A percentile compares a stretch with the other conserved stretches of the same genome.
Conservation (phyloP, 2,329 filamentous ascomycete genomes). For the Phyllosticta citrichinensis region DNA sequence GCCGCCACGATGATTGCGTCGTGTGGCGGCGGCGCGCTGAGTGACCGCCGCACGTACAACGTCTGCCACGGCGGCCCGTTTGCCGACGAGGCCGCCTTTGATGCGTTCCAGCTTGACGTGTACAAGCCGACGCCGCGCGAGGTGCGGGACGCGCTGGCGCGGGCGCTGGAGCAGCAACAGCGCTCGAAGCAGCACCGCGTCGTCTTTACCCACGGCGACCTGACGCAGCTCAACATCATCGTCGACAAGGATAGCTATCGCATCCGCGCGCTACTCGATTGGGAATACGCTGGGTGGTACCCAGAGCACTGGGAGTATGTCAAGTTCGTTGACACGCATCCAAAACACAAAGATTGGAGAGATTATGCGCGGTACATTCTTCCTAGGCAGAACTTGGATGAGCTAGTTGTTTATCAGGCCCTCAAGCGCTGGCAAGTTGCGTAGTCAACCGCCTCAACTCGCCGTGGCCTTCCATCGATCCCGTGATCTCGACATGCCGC, state of each 20-base stretch:
- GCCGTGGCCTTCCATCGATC: too few relatives aligned
- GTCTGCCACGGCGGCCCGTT: constrained; percentile 9
- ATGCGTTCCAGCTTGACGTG: constrained; percentile 10
- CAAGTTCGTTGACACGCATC: constrained; percentile 10
- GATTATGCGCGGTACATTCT: not conserved
- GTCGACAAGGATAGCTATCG: constrained; percentile 8
- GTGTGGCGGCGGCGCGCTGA: constrained; percentile 6
- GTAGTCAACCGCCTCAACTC: too few relatives aligned
- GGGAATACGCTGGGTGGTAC: constrained; percentile 13
- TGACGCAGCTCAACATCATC: constrained; percentile 14
- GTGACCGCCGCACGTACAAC: constrained; percentile 5
- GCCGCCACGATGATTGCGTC: constrained; percentile 7
- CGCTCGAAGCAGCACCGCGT: constrained; percentile 4
- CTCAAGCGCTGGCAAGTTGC: not conserved
- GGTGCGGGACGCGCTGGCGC: constrained; percentile 5
- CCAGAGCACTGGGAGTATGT: constrained; percentile 14
- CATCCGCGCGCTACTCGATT: constrained; percentile 13
- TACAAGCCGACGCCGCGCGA: constrained; percentile 1
- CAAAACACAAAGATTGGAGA: not conserved
- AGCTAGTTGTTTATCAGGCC: not conserved
- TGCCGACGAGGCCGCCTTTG: constrained; percentile 8
- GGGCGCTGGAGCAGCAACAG: not conserved
- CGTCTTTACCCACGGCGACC: constrained; percentile 14
- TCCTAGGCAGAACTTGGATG: not conserved
- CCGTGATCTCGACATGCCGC: too few relatives aligned